Evolutionary conservation across 2,329 filamentous ascomycete species (phyloP).

Genomic region (Fusarium neocosmosporiellum): DNA sequence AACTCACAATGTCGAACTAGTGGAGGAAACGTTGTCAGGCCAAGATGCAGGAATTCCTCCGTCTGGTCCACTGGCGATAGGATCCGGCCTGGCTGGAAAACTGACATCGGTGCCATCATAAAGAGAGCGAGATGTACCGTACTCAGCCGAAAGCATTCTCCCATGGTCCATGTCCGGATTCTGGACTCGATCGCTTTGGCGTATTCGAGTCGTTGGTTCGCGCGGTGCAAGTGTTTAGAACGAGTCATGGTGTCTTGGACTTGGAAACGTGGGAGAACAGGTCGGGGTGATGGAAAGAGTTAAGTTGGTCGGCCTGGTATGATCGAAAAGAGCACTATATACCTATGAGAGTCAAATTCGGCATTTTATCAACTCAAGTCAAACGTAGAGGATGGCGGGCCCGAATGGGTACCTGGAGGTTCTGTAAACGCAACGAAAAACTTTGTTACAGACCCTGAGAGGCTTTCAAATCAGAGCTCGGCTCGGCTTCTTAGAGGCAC

Average conservation of each 20-base stretch:
- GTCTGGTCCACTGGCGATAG: not conserved
- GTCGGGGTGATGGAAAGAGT: not conserved
- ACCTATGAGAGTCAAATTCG: not conserved
- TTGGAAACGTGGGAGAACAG: not conserved
- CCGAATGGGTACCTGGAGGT: not conserved
- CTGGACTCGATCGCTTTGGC: not conserved
- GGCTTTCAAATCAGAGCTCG: not conserved
- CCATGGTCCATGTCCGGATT: not conserved
- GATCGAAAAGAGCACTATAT: not conserved
- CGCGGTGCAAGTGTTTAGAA: not conserved
- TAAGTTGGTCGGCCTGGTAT: not conserved
- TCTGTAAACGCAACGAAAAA: not conserved
- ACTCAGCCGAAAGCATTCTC: not conserved
- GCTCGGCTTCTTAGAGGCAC: not conserved
- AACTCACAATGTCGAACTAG: not conserved
- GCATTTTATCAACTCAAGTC: not conserved
- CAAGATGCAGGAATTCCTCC: not conserved
- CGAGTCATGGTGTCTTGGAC: not conserved
- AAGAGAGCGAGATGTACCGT: not conserved
- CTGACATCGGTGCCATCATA: not conserved
- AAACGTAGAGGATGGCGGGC: not conserved
- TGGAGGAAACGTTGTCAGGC: not conserved
- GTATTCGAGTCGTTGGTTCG: not conserved
- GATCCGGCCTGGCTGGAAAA: not conserved
- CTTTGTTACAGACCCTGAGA: not conserved